Conservation (phyloP, 2,329 filamentous ascomycete genomes). For the Westerdykella ornata region DNA sequence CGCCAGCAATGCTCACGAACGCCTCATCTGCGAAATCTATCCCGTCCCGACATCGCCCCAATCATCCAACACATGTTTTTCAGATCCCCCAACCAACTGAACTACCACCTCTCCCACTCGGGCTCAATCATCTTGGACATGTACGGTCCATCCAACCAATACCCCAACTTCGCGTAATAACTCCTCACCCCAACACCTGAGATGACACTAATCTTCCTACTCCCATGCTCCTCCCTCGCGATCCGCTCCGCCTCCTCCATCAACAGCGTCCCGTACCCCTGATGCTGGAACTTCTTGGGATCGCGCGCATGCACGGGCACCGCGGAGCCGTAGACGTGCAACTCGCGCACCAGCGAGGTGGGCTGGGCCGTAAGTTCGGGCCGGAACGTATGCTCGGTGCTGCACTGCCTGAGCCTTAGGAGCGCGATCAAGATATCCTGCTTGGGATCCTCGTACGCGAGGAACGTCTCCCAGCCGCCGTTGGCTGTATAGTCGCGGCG, state of each 20-base stretch:
- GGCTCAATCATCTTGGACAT: constrained; percentile 36
- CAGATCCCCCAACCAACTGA: not conserved
- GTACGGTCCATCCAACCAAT: constrained; percentile 87
- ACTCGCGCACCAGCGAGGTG: constrained; percentile 84
- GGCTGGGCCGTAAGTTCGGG: constrained; percentile 79
- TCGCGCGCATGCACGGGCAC: constrained; percentile 96
- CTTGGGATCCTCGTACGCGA: constrained; percentile 96
- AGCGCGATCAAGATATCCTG: constrained; percentile 95
- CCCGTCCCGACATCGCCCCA: not conserved
- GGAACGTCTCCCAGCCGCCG: constrained; percentile 95
- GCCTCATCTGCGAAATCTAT: not conserved
- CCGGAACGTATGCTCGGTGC: constrained; percentile 83
- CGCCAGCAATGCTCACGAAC: constrained; percentile 13
- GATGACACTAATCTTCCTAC: constrained; percentile 90
- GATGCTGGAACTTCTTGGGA: constrained; percentile 95
- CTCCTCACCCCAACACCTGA: constrained; percentile 94
- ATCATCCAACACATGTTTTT: not conserved
- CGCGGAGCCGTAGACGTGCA: constrained; percentile 94
- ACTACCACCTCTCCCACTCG: constrained; percentile 30
- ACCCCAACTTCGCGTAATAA: constrained; percentile 90
- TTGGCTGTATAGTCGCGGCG: constrained; percentile 92
- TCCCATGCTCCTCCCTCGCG: constrained; percentile 87
- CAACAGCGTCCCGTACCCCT: constrained; percentile 88
- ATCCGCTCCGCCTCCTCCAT: constrained; percentile 99
- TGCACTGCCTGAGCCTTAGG: constrained; percentile 83